Base-by-base conservation (phyloP, 768 basidiomycete species). In the Pulveroboletus sp. region DNA sequence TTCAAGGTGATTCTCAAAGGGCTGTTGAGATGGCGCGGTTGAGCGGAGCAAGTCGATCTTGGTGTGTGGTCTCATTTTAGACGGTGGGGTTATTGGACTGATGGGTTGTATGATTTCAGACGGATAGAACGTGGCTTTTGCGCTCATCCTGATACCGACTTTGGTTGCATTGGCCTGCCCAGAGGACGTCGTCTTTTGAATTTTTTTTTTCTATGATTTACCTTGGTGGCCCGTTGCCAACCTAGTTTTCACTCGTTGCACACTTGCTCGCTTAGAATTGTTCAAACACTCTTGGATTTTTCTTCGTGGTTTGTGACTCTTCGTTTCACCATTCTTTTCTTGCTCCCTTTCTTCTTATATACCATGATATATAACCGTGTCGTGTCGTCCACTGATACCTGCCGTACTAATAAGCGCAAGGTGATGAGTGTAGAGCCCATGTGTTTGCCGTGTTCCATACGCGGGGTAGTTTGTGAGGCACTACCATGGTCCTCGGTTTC, bases 1-100 rank as follows among this genome's bases (percentile, higher is more conserved):
- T 46, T 62, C 49, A 65, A 53, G 48, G 12, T 51, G 12, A 27
- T 50, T 28, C 39, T 63, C 26, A 59, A 49, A 32, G 55, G 62
- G 2, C n/a, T 61, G 33, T 41, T 64, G 45, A 58, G 30, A 30
- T 50, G 61, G 55, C 32, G 21, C 7, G 26, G 12, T 6, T 61
- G 36, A 50, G 8, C 6, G n/a, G 30, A 1, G 33, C 14, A 15
- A 40, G 28, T 12, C 18, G 6, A 8, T 28, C 40, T 38, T 47
- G 53, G 53, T 62, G 9, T 17, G 55, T 57, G 42, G 12, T 35
- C 12, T 32, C 11, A 14, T 35, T 35, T 15, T 35, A 15, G 33
- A 35, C 5, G 5, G 27, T 35, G 5, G 33, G 12, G 33, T 35
- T 12, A 14, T 35, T 2, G 12, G 14, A 6, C 15, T 35, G 33